Conservation (phyloP, 345 rosid species). For the Geranium rotundifolium region DNA sequence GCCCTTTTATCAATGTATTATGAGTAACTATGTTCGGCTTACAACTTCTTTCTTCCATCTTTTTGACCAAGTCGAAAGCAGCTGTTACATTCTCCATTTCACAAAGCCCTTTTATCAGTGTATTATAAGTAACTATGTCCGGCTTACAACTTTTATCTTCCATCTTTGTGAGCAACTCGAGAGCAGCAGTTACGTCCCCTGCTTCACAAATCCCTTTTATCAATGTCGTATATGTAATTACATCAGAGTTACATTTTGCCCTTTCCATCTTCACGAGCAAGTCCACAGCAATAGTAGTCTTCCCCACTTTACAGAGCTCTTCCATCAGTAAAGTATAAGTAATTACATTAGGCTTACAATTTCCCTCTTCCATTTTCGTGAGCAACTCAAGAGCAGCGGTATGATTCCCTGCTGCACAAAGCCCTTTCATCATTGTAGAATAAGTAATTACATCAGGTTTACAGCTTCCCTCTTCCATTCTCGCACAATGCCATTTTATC, state of each 20-base stretch:
- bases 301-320: slow-evolving; percentile 23
- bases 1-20: slow-evolving; percentile 53
- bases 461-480: slow-evolving; percentile 38
- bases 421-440: slow-evolving; percentile 49
- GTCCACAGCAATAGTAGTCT: not conserved
- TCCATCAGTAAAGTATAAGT: slow-evolving; percentile 35
- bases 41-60: slow-evolving; percentile 42
- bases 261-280: too few species aligned
- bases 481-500: slow-evolving; percentile 55
- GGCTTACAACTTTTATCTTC: slow-evolving; percentile 43
- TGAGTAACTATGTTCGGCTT: slow-evolving; percentile 55
- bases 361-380: slow-evolving; percentile 73
- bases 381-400: slow-evolving; percentile 66
- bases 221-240: too few species aligned
- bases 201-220: slow-evolving; percentile 39
- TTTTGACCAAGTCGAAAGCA: slow-evolving; percentile 46
- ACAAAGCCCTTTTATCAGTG: slow-evolving; percentile 49
- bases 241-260: too few species aligned
- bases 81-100: slow-evolving; percentile 44
- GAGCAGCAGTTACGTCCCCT: slow-evolving; percentile 40
- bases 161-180: slow-evolving; percentile 61
- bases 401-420: slow-evolving; percentile 56
- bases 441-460: slow-evolving; percentile 53
- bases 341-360: slow-evolving; percentile 54
- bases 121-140: slow-evolving; percentile 36